Evolutionary conservation across 1,139 yeast genomes (phyloP), one percentile per base, ranked within the genome.

Genomic region (Nakaseomyces nivariensis): DNA sequence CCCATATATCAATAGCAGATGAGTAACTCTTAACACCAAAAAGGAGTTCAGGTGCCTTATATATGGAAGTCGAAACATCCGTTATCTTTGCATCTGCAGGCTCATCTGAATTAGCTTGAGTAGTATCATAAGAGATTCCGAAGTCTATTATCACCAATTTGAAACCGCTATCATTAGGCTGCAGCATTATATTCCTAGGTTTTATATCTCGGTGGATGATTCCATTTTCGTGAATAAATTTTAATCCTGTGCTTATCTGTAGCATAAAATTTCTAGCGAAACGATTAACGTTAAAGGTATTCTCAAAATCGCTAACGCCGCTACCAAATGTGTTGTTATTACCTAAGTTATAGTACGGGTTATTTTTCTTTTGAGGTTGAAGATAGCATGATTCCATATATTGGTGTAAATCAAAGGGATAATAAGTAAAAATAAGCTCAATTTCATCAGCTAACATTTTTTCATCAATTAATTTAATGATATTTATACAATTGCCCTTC

Each of bases 121-220:
- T 68, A 34, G 66, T 60, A 42, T 67, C 63, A 66, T 75, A 87
- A 29, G 90, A 76, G 36, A 87, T 82, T 6, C 97, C 96, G 65
- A 90, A 85, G 64, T 92, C 97, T 10, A 85, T 81, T 9, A 85
- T 63, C 1, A 79, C 71, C 0, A 77, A 70, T 1, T 61, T 60
- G 1, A 66, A 60, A 22, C 47, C 38, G 1, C 31, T 45, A 8
- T 42, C 37, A 3, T 48, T 51, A 22, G 48, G 9, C 22, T 8
- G 47, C 57, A 86, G 75, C 65, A 87, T 67, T 40, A 90, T 74
- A 61, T 90, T 90, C 22, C 79, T 79, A 0, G 95, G 95, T 65
- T 90, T 90, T 49, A 90, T 68, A 64, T 90, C 97, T 45, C 97
- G 74, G 63, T 90, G 97, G 13, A 90, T 88, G n/a, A 90, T 75